Conservation (phyloP, 371 early-diverging fungal genomes). For the Mucor lusitanicus region DNA sequence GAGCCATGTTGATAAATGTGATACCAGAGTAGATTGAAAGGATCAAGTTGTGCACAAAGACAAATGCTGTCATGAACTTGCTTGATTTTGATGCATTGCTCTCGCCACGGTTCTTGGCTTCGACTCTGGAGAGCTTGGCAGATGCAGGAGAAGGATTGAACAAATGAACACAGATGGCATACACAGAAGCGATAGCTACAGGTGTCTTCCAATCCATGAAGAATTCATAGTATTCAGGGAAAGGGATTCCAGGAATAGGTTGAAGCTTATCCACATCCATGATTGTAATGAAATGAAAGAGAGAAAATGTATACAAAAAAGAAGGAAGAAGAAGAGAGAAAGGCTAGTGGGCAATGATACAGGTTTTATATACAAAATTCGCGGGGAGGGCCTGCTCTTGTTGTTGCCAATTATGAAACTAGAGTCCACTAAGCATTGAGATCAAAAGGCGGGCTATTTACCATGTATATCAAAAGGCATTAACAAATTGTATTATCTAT, state of each 20-base stretch:
- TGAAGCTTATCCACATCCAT: constrained; percentile 37
- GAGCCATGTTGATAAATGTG: constrained; percentile 67
- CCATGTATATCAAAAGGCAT: not conserved
- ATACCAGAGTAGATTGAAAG: constrained; percentile 71
- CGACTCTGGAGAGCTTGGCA: constrained; percentile 55
- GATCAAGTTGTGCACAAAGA: constrained; percentile 75
- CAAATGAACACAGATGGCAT: constrained; percentile 50
- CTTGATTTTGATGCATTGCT: constrained; percentile 40
- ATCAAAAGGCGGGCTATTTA: not conserved
- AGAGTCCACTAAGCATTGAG: not conserved
- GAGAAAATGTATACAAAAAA: not conserved
- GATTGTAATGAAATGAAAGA: not conserved
- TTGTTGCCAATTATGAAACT: not conserved
- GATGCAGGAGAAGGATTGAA: constrained; percentile 61
- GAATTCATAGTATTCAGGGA: constrained; percentile 64
- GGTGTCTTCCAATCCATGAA: constrained; percentile 81
- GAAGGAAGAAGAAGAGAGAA: constrained; percentile 4
- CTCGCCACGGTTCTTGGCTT: constrained; percentile 53
- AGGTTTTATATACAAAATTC: not conserved
- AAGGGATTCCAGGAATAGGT: constrained; percentile 56
- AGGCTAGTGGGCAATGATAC: not conserved
- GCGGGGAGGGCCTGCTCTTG: not conserved
- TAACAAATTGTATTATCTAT: not conserved
- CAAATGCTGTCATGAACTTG: constrained; percentile 67
- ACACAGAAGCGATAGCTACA: constrained; percentile 60